Percentiles rank a stretch among this genome's conserved stretches.
These are phyloP conservation scores for Lactarius sanguifluus DNA, from an alignment of 768 basidiomycete genomes.

Conservation along the genomic window DNA sequence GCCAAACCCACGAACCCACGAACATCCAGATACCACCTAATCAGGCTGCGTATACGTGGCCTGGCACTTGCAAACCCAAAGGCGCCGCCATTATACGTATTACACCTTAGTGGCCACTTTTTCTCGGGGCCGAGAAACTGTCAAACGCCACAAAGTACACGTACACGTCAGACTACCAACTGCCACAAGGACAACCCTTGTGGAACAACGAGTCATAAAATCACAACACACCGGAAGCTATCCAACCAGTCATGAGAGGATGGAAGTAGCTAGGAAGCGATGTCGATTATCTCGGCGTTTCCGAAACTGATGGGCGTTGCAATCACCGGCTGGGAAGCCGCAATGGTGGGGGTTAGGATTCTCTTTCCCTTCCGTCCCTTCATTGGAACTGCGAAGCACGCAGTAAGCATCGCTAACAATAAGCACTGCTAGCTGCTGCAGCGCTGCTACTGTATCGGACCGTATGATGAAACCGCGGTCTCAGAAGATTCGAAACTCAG, in stretches of 20 bases:
- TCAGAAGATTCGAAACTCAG: not conserved
- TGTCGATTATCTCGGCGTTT: not conserved
- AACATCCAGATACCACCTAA: not conserved
- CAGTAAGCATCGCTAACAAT: not conserved
- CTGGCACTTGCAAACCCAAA: not conserved
- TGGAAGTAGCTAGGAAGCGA: not conserved
- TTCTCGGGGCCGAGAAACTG: not conserved
- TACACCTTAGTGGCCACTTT: not conserved
- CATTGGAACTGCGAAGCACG: not conserved
- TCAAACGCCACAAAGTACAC: not conserved
- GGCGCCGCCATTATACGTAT: not conserved
- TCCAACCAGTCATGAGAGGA: not conserved
- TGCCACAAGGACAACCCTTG: not conserved
- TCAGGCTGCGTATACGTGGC: not conserved
- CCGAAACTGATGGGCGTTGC: not conserved
- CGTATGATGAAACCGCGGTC: not conserved
- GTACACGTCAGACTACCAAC: not conserved
- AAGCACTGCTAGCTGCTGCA: not conserved
- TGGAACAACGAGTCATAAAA: not conserved
- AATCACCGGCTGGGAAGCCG: not conserved
- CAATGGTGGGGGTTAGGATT: not conserved
- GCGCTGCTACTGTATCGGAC: no score
- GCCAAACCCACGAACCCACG: not conserved
- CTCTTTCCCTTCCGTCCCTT: not conserved
- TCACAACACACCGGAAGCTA: not conserved